Percentiles rank a stretch among this genome's conserved stretches.
These are phyloP conservation scores for carrot (Daucus carota) DNA, from an alignment of 129 eudicot species.

Conservation along the genomic window DH1_v3.0 NC_030384.2:47114001-47114500, in stretches of 20 bases:
- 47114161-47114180: slow-evolving; percentile 27
- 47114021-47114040: slow-evolving; percentile 20
- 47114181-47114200: slow-evolving; percentile 22
- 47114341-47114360: not conserved
- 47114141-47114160: slow-evolving; percentile 21
- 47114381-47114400: not conserved
- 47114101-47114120: slow-evolving; percentile 4
- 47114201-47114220: slow-evolving; percentile 21
- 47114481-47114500: not conserved
- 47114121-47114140: slow-evolving; percentile 5
- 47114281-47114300: slow-evolving; percentile 30
- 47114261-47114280: slow-evolving; percentile 23
- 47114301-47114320: not conserved
- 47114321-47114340: not conserved
- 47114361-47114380: slow-evolving; percentile 6
- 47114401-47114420: not conserved
- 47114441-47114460: not conserved
- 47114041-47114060: slow-evolving; percentile 18
- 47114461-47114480: not conserved
- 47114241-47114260: slow-evolving; percentile 14
- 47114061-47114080: slow-evolving; percentile 1
- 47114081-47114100: slow-evolving; percentile 11
- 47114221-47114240: slow-evolving; percentile 15
- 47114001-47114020: slow-evolving; percentile 24
- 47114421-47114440: not conserved